Base-by-base conservation (phyloP, 2,329 filamentous ascomycete genomes). In the Penicillium janthinellum region DNA sequence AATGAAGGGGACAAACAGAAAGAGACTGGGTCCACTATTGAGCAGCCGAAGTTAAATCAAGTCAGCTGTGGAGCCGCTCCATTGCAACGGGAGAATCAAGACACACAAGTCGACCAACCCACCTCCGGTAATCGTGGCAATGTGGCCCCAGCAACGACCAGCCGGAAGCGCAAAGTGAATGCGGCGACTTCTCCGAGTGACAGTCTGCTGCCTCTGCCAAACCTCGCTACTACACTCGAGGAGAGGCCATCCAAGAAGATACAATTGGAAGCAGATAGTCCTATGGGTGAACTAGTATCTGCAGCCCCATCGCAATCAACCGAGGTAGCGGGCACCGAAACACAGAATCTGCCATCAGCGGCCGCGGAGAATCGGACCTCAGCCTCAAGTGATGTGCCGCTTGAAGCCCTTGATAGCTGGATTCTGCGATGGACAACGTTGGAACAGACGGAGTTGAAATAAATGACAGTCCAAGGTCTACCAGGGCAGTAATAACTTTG, bases 401-500 rank as follows among this genome's bases (percentile, higher is more conserved):
- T n/a, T 47, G 34, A 35, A 35, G 15, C 15, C 20, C 11, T 50
- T 2, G n/a, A 50, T 50, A 5, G n/a, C 1, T 50, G 48, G 48
- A 50, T 50, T 38, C 20, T 50, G 31, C 48, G 35, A 25, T 50
- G 48, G 48, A 50, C 48, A n/a, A 50, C 20, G 35, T n/a, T 50
- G 17, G 48, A 50, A 50, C 10, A 50, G 48, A 50, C 31, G 3
- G 48, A 50, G 11, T n/a, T 50, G 48, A 50, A 50, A 50, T 15
- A 22, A 11, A 15, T 17, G 15, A 12, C 15, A n/a, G n/a, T n/a
- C 15, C 1, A n/a, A 11, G 39, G 8, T 31, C 8, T 31, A 31
- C 7, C 31, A 31, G 7, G 31, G 8, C 7, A 31, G 31, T 10
- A 10, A 31, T 31, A 31, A 31, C 5, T 6, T 31, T 31, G 31